These are phyloP conservation scores for Hymenoscyphus scutula DNA, from an alignment of 2,329 filamentous ascomycete species.

Conservation along the genomic window DNA sequence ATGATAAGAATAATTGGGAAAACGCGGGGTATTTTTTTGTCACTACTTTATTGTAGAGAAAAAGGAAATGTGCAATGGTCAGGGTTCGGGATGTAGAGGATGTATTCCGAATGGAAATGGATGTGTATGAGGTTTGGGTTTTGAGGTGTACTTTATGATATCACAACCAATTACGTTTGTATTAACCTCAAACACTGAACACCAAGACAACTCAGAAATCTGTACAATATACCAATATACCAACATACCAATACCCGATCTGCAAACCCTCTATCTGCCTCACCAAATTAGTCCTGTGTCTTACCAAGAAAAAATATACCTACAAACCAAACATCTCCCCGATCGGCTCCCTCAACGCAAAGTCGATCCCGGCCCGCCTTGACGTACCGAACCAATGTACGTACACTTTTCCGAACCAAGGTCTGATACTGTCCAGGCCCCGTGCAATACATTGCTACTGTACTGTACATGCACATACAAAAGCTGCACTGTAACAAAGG, in stretches of 20 bases:
- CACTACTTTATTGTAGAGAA: neutral
- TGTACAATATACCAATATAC: neutral
- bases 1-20: neutral
- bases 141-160: neutral
- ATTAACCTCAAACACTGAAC: neutral
- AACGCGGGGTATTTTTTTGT: neutral
- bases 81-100: neutral
- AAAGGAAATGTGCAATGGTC: no score
- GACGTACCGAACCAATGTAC: neutral
- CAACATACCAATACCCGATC: neutral
- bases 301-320: neutral
- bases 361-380: neutral
- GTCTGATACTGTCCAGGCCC: neutral
- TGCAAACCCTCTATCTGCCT: neutral
- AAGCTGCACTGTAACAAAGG: neutral
- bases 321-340: neutral
- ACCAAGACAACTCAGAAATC: neutral
- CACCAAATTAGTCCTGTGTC: neutral
- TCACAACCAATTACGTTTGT: neutral
- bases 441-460: neutral
- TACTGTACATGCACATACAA: neutral
- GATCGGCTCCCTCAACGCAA: neutral
- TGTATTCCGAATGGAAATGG: neutral
- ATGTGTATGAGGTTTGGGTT: neutral
- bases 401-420: constrained; percentile 2